A percentile compares a stretch with the other conserved stretches of the same genome.
These are phyloP conservation scores for Pichiaceae sp. DNA, from an alignment of 1,139 yeast species.

Conservation along the genomic window DNA sequence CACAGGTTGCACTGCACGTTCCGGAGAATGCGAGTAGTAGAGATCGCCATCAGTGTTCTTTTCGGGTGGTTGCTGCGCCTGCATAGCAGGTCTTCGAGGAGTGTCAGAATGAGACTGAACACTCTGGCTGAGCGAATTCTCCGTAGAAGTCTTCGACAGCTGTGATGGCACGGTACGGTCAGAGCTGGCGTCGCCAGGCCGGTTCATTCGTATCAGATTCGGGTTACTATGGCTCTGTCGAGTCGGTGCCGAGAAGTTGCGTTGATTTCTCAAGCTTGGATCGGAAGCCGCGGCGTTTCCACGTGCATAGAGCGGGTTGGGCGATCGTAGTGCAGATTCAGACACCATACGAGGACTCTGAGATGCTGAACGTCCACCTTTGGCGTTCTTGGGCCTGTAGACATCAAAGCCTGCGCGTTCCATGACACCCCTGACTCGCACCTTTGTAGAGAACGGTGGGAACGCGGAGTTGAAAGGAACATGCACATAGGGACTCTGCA, in stretches of 20 bases:
- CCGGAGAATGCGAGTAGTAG: too few species aligned
- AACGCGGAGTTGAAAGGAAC: slow-evolving; percentile 29
- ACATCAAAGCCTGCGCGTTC: slow-evolving; percentile 61
- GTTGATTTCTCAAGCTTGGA: slow-evolving; percentile 1
- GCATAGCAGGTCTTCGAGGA: too few species aligned
- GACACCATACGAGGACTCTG: neutral
- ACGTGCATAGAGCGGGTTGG: slow-evolving; percentile 1
- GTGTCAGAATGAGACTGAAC: too few species aligned
- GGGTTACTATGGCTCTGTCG: slow-evolving; percentile 1
- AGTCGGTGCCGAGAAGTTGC: neutral
- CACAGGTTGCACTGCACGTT: too few species aligned
- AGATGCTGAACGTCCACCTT: neutral
- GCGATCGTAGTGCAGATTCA: neutral
- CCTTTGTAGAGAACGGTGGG: slow-evolving; percentile 47
- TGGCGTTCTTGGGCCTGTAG: slow-evolving; percentile 18
- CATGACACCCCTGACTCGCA: slow-evolving; percentile 46
- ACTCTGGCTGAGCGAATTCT: too few species aligned
- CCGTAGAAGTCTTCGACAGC: neutral
- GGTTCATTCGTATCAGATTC: neutral
- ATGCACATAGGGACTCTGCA: slow-evolving; percentile 20
- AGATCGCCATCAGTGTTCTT: too few species aligned
- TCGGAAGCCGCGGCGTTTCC: slow-evolving; percentile 1
- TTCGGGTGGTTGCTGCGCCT: too few species aligned
- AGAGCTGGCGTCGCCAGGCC: neutral
- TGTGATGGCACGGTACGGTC: neutral